Base-by-base conservation (phyloP, 208 protist species). In the Strigomonas oncopelti region DNA sequence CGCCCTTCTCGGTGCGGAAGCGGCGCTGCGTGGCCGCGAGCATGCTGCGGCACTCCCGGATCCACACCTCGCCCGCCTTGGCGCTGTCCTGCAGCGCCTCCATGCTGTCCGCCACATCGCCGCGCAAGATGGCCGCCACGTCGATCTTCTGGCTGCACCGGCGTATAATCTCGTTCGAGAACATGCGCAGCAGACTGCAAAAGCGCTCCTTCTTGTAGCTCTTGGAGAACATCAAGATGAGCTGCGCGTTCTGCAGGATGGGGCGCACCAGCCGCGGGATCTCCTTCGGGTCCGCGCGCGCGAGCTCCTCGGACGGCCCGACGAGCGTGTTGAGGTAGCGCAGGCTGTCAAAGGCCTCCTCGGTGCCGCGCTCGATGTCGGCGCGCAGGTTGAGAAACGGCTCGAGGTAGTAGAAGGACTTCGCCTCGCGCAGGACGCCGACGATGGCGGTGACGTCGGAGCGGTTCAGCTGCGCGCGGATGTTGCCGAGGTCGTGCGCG, bases 81-180 rank as follows among this genome's bases (percentile, higher is more conserved):
- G 97, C 88, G 72, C 87, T 96, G 65, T 98, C 87, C 68, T 96
- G 66, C 60, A 99, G 78, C 52, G 88, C 83, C n/a, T 75, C 74
- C 84, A 98, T 98, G 71, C 90, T 93, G 25, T 74, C 68, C 5
- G 84, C 72, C 52, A 98, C 96, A 60, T 98, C 88, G 36, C 96
- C 97, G 57, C 88, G 75, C 29, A 98, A 96, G 72, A 99, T 98
- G 20, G 98, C 92, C 0, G 81, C 67, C 18, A 99, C 79, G 75
- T 96, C 87, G 64, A 99, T 98, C 67, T 88, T 76, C 45, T 74
- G 83, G 68, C 92, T 88, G 79, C 97, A 99, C 46, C 96, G 94
- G 31, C 76, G 77, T 75, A 99, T 98, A 68, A 99, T 97, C 77
- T 98, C 95, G 80, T 97, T 98, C 9, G 91, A 97, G 18, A 99